These are phyloP conservation scores for Xylariales sp. DNA, from an alignment of 2,329 filamentous ascomycete genomes.

Conservation along the genomic window DNA sequence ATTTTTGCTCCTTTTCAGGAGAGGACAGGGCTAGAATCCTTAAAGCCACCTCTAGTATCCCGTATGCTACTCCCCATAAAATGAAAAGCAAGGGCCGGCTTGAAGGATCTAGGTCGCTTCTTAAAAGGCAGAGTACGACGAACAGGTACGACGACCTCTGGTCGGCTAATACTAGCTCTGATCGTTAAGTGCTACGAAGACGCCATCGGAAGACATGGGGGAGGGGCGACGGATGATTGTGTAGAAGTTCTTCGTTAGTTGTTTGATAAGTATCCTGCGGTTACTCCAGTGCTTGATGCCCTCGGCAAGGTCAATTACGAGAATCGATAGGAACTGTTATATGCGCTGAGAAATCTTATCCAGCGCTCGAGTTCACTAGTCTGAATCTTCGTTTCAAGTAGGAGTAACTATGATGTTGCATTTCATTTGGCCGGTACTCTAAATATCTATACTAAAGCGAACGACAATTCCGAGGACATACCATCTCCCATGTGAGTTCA, in stretches of 20 bases:
- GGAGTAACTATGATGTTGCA: constrained; percentile 12
- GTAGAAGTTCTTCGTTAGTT: too few relatives aligned
- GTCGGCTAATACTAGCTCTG: not conserved
- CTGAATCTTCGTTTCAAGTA: constrained; percentile 15
- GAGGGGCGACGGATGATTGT: too few relatives aligned
- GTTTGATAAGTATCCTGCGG: too few relatives aligned
- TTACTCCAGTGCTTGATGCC: too few relatives aligned
- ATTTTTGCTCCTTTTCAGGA: not conserved
- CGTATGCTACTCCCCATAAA: constrained; percentile 13
- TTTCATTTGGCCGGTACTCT: not conserved
- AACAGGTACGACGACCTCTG: constrained; percentile 8
- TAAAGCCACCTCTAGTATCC: not conserved
- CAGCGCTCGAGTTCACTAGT: not conserved
- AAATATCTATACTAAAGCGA: constrained; percentile 12
- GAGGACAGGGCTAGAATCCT: not conserved
- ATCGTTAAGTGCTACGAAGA: constrained; percentile 3
- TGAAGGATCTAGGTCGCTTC: constrained; percentile 12
- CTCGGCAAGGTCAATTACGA: too few relatives aligned
- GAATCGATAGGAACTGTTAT: too few relatives aligned
- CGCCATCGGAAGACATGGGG: not conserved
- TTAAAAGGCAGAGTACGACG: not conserved
- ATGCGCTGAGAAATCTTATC: too few relatives aligned
- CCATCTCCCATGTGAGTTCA: constrained; percentile 15
- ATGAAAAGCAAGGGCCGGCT: not conserved
- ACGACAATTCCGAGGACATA: constrained; percentile 18